A percentile compares a stretch with the other conserved stretches of the same genome.
These are phyloP conservation scores for Lobosporangium transversale DNA, from an alignment of 192 early-diverging fungal species.

Conservation along the genomic window DNA sequence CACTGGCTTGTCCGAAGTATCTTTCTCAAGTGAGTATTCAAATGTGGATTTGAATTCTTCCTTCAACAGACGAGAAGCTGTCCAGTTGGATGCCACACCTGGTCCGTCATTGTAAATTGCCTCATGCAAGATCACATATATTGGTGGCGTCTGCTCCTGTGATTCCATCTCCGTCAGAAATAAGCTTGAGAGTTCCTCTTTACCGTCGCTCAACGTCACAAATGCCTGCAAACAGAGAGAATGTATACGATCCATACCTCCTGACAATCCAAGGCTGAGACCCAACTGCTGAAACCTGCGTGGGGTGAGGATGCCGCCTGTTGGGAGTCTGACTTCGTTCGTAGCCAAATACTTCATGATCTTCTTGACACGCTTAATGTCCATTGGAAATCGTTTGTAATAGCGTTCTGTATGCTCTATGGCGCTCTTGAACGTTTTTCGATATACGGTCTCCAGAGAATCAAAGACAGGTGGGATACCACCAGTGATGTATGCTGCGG, in stretches of 20 bases:
- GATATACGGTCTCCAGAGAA: conserved; percentile 68
- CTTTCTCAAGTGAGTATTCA: conserved; percentile 58
- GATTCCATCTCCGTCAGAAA: conserved; percentile 29
- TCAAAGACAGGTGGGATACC: conserved; percentile 76
- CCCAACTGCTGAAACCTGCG: conserved; percentile 77
- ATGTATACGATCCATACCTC: conserved; percentile 72
- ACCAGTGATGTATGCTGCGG: conserved; percentile 73
- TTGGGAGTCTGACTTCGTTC: conserved; percentile 60
- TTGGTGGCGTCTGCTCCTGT: conserved; percentile 51
- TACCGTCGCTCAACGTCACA: conserved; percentile 26
- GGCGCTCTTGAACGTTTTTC: conserved; percentile 67
- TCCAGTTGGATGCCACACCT: conserved; percentile 66
- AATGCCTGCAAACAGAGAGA: conserved; percentile 59
- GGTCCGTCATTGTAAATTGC: conserved; percentile 70
- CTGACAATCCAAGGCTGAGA: conserved; percentile 67
- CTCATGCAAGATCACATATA: conserved; percentile 76
- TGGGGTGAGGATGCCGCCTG: conserved; percentile 68
- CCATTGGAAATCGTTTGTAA: conserved; percentile 71
- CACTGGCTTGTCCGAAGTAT: conserved; percentile 58
- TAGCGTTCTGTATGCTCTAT: conserved; percentile 68
- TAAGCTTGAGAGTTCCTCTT: conserved; percentile 33
- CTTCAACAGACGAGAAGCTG: conserved; percentile 65
- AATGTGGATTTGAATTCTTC: conserved; percentile 49
- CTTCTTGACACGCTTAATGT: conserved; percentile 67
- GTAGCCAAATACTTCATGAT: conserved; percentile 65